Evolutionary conservation across 208 protist species (phyloP).

Genomic region (Angomonas ambiguus): DNA sequence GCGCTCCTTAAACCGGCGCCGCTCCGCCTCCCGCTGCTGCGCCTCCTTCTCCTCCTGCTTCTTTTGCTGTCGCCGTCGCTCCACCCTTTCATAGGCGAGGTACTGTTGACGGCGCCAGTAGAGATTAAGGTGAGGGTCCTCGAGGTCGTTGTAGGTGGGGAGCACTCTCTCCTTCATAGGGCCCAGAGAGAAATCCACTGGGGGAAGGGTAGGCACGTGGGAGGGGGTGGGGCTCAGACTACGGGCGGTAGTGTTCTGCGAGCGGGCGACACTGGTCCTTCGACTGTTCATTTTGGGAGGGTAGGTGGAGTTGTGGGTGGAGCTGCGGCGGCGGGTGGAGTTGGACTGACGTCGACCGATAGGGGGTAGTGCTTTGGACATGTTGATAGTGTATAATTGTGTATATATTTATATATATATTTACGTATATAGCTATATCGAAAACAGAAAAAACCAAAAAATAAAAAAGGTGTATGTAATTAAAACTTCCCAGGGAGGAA

Average conservation of each 20-base stretch:
- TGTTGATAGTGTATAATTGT: conserved; percentile 12
- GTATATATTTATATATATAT: conserved; percentile 13
- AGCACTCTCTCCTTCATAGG: conserved; percentile 60
- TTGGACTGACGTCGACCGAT: conserved; percentile 22
- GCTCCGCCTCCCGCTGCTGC: conserved; percentile 21
- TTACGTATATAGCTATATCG: conserved; percentile 15
- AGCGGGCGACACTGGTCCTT: conserved; percentile 12
- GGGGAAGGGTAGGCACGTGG: conserved; percentile 28
- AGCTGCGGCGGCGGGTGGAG: conserved; percentile 4
- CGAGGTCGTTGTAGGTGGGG: conserved; percentile 79
- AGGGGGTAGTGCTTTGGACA: conserved; percentile 45
- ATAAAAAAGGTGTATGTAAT: too few species aligned
- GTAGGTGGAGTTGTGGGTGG: neutral
- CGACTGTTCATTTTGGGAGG: conserved; percentile 10
- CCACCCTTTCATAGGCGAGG: conserved; percentile 50
- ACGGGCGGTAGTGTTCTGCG: neutral
- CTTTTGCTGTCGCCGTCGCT: conserved; percentile 36
- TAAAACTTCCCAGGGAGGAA: too few species aligned
- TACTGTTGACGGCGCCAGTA: conserved; percentile 74
- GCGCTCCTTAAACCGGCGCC: conserved; percentile 58
- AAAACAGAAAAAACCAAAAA: conserved; percentile 12
- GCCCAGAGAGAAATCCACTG: conserved; percentile 68
- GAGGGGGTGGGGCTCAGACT: conserved; percentile 5
- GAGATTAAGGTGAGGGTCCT: conserved; percentile 67
- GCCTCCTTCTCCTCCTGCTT: conserved; percentile 25